A percentile compares a stretch with the other conserved stretches of the same genome.
phyloP scores from a whole-genome alignment of 176 grass and related monocot species.

The Oryza glumipatula region DNA sequence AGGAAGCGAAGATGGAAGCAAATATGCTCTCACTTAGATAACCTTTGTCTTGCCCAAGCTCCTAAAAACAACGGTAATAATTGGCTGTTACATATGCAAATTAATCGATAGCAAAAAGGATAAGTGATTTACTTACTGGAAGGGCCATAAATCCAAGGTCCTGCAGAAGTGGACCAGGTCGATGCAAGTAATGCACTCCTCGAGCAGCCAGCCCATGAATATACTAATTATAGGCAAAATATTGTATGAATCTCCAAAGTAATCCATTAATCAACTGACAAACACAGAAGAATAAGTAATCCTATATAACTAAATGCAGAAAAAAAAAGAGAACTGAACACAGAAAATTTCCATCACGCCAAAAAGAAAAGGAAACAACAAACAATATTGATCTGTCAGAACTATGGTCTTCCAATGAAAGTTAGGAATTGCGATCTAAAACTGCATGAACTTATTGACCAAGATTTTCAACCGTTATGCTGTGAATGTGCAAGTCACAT shows the following conservation, averaged over 20 bases:
- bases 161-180: conserved; percentile 83
- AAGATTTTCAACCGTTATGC: background rate
- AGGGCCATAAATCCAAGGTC: conserved; percentile 96
- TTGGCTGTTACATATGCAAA: conserved; percentile 21
- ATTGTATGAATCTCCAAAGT: conserved; percentile 48
- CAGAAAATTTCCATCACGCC: background rate
- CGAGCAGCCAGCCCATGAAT: conserved; percentile 92
- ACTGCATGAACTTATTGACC: background rate
- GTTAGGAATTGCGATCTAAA: conserved; percentile 8
- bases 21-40: conserved; percentile 89
- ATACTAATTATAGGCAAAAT: conserved; percentile 78
- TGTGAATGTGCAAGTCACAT: background rate
- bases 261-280: conserved; percentile 52
- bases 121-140: conserved; percentile 70
- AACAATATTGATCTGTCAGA: conserved; percentile 9
- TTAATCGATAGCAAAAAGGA: conserved; percentile 10
- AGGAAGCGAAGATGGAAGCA: conserved; percentile 79
- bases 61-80: conserved; percentile 48
- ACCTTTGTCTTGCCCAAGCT: conserved; percentile 79
- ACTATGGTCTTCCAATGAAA: background rate
- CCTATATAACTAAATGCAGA: conserved; percentile 30
- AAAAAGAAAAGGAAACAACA: conserved; percentile 21
- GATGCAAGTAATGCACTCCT: conserved; percentile 98
- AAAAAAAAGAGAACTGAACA: background rate
- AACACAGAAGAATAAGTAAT: conserved; percentile 41